These are phyloP conservation scores for Trebouxia sp. DNA, from an alignment of 139 green algal genomes.

Conservation along the genomic window DNA sequence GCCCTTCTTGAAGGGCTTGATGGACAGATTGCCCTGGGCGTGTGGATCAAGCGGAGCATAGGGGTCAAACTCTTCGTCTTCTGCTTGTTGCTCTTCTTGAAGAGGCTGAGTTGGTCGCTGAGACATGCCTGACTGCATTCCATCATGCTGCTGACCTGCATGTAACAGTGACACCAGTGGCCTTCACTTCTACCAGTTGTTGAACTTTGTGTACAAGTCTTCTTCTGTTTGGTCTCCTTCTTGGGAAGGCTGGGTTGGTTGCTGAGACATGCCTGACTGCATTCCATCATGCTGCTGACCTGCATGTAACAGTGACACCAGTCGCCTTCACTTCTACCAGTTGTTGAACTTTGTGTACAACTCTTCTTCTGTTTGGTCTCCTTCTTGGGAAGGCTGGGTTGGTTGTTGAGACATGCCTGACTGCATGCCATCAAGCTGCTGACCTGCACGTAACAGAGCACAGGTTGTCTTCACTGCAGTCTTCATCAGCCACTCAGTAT, in stretches of 20 bases:
- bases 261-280: background rate
- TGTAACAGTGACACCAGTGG: too few species aligned
- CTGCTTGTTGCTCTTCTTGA: conserved; percentile 29
- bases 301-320: too few species aligned
- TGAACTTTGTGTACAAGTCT: too few species aligned
- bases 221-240: conserved; percentile 36
- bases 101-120: background rate
- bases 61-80: conserved; percentile 63
- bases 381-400: background rate
- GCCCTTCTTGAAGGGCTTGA: conserved; percentile 58
- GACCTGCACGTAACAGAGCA: background rate
- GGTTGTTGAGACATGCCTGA: background rate
- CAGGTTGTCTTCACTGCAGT: too few species aligned
- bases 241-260: background rate
- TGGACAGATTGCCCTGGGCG: conserved; percentile 42
- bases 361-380: conserved; percentile 40
- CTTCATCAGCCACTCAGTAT: too few species aligned
- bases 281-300: background rate
- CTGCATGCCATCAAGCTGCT: background rate
- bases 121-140: background rate
- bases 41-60: conserved; percentile 74
- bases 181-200: too few species aligned
- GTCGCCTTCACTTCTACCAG: too few species aligned
- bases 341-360: too few species aligned
- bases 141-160: background rate